phyloP scores from a whole-genome alignment of 768 basidiomycete genomes.

The Macrolepiota dolichaula region DNA sequence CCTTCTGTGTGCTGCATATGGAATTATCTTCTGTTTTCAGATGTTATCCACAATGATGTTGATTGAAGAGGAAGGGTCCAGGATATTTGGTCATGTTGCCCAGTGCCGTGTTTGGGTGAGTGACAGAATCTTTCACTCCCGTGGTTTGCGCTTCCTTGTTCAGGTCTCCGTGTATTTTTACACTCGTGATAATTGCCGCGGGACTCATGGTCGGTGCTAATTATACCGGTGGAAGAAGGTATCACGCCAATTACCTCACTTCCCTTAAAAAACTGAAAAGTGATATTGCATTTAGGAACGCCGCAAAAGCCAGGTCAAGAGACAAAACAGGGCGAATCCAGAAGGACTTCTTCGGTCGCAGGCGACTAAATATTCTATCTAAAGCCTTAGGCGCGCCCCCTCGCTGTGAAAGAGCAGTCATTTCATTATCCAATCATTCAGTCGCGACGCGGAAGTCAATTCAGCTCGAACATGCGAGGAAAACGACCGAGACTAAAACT shows the following conservation, averaged over 20 bases:
- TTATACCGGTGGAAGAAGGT: slow-evolving; percentile 77
- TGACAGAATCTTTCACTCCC: not conserved
- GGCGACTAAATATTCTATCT: slow-evolving; percentile 51
- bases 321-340: slow-evolving; percentile 54
- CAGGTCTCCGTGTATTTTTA: not conserved
- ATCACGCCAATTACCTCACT: not conserved
- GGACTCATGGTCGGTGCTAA: slow-evolving; percentile 60
- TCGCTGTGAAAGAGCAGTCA: slow-evolving; percentile 12
- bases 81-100: slow-evolving; percentile 8
- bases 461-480: slow-evolving; percentile 26
- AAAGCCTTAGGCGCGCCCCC: slow-evolving; percentile 27
- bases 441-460: slow-evolving; percentile 13
- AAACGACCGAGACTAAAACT: not conserved
- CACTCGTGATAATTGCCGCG: not conserved
- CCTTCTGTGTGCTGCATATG: not conserved
- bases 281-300: slow-evolving; percentile 39
- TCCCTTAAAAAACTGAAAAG: not conserved
- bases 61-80: not conserved
- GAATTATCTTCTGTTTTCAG: not conserved
- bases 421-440: not conserved
- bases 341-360: slow-evolving; percentile 58
- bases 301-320: slow-evolving; percentile 52
- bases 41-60: not conserved
- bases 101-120: not conserved
- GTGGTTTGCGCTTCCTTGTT: not conserved